phyloP scores from a whole-genome alignment of 2,329 filamentous ascomycete genomes.

The Fusarium duplospermum region DNA sequence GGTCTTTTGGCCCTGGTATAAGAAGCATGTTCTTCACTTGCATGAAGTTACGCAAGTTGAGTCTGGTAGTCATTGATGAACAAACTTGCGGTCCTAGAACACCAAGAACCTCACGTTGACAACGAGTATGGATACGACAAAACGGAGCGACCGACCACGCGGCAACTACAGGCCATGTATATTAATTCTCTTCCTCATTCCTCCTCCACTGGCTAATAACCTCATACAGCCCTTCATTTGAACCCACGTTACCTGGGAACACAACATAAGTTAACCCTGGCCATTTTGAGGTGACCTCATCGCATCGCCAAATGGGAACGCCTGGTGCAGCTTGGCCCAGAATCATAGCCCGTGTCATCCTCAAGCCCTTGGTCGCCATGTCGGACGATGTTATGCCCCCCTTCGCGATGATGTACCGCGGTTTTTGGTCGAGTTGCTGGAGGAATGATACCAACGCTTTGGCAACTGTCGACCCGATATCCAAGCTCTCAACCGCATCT shows the following conservation, averaged over 20 bases:
- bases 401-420: constrained; percentile 68
- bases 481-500: constrained; percentile 62
- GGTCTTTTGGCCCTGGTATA: constrained; percentile 15
- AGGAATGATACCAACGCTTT: constrained; percentile 63
- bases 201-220: constrained; percentile 23
- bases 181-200: background rate
- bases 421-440: constrained; percentile 58
- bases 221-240: constrained; percentile 29
- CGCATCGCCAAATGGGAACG: constrained; percentile 68
- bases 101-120: background rate
- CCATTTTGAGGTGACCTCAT: constrained; percentile 62
- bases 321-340: constrained; percentile 67
- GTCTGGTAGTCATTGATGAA: background rate
- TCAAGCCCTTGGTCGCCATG: constrained; percentile 65
- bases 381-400: constrained; percentile 70
- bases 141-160: background rate
- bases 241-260: constrained; percentile 39
- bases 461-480: constrained; percentile 64
- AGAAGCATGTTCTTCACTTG: background rate
- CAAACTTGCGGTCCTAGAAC: background rate
- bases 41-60: background rate
- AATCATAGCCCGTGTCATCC: constrained; percentile 63
- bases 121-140: background rate
- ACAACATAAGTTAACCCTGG: constrained; percentile 60
- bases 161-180: background rate